These are phyloP conservation scores for Pugionium dolabratum DNA, from an alignment of 345 rosid genomes.

Conservation along the genomic window DNA sequence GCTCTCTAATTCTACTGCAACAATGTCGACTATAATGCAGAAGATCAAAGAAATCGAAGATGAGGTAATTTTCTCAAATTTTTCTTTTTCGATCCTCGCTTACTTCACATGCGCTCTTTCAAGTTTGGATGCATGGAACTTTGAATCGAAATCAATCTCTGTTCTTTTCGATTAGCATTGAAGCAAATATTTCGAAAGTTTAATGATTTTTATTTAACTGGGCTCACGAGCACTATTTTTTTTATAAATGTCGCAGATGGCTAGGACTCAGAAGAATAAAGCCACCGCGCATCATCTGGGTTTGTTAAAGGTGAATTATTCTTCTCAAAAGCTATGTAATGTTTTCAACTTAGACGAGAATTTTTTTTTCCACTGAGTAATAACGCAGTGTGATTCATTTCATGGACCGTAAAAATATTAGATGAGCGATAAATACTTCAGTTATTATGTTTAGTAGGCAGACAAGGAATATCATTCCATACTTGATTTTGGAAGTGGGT, in stretches of 20 bases:
- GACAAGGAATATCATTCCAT: background rate
- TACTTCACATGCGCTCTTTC: constrained; percentile 1
- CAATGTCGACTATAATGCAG: constrained; percentile 82
- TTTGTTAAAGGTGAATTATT: constrained; percentile 70
- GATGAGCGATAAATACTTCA: background rate
- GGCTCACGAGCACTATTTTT: constrained; percentile 1
- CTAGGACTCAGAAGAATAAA: constrained; percentile 94
- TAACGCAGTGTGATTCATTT: background rate
- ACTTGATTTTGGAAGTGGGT: background rate
- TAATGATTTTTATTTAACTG: background rate
- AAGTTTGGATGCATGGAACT: constrained; percentile 12
- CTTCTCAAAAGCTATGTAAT: background rate
- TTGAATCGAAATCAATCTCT: background rate
- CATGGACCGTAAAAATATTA: constrained; percentile 10
- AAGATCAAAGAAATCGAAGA: constrained; percentile 93
- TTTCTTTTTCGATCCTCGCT: constrained; percentile 5
- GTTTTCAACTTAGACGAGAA: background rate
- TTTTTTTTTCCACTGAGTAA: background rate
- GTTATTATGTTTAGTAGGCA: background rate
- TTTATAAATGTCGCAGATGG: constrained; percentile 62
- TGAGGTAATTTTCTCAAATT: constrained; percentile 48
- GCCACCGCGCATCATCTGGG: constrained; percentile 95
- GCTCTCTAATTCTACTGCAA: constrained; percentile 30
- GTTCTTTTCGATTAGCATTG: background rate
- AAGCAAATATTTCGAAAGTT: too few relatives aligned